Evolutionary conservation across 2,329 filamentous ascomycete species (phyloP).

Genomic region (Hypoxylon sp.): DNA sequence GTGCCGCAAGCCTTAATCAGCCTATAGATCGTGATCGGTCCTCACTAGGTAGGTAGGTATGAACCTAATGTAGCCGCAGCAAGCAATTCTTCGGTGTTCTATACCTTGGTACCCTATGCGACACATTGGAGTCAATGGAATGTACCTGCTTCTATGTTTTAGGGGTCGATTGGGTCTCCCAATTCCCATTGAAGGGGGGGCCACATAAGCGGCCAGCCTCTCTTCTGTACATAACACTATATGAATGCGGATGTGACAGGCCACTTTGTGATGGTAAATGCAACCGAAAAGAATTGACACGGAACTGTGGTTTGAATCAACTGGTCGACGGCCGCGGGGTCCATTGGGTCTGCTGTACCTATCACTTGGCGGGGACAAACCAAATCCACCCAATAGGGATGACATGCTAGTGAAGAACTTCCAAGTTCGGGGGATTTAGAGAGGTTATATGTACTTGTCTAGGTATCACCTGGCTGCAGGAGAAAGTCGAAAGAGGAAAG

Average conservation of each 20-base stretch:
- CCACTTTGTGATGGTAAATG: constrained; percentile 36
- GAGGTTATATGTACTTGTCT: constrained; percentile 22
- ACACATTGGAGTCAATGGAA: constrained; percentile 17
- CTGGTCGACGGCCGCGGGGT: constrained; percentile 30
- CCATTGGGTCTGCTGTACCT: constrained; percentile 39
- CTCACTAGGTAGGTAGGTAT: constrained; percentile 10
- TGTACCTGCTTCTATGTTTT: constrained; percentile 44
- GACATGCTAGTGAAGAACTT: constrained; percentile 25
- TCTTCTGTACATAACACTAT: no score
- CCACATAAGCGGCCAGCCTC: constrained; percentile 35
- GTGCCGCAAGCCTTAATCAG: constrained; percentile 31
- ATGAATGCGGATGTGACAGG: constrained; percentile 40
- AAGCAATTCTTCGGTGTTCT: no score
- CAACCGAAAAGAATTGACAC: constrained; percentile 31
- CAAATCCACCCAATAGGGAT: constrained; percentile 34
- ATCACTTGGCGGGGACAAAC: constrained; percentile 35
- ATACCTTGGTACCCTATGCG: no score
- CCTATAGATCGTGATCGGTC: constrained; percentile 35
- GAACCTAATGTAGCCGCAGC: constrained; percentile 31
- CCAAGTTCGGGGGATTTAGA: constrained; percentile 31
- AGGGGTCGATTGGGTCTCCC: constrained; percentile 38
- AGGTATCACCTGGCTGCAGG: constrained; percentile 43
- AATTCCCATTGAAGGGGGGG: constrained; percentile 24
- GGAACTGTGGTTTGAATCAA: constrained; percentile 36
- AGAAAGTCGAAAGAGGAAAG: constrained; percentile 41